Evolutionary conservation across 345 rosid species (phyloP).

Genomic region (Conringia planisiliqua): DNA sequence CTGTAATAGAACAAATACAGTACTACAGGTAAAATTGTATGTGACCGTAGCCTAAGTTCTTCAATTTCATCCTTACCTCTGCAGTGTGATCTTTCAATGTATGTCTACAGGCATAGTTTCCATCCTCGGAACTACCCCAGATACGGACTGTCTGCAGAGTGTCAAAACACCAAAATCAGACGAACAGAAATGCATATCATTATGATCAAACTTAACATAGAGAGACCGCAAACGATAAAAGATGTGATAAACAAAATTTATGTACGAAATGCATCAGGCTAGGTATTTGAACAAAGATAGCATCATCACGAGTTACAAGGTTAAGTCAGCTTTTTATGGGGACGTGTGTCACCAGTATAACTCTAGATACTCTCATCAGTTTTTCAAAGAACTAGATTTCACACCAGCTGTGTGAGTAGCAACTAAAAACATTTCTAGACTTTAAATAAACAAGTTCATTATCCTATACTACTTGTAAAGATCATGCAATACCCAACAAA

Average conservation of each 20-base stretch:
- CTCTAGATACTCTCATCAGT: not conserved
- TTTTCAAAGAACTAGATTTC: not conserved
- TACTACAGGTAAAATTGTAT: not conserved
- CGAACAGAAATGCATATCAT: not conserved
- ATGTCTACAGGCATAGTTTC: slow-evolving; percentile 72
- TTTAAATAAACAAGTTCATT: not conserved
- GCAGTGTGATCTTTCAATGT: slow-evolving; percentile 86
- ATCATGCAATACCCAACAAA: not conserved
- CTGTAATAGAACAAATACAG: not conserved
- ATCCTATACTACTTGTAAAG: not conserved
- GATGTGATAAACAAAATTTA: not conserved
- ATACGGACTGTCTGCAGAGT: slow-evolving; percentile 85
- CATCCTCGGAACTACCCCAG: slow-evolving; percentile 90
- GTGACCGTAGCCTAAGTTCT: not conserved
- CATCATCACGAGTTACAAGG: not conserved
- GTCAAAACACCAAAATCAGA: slow-evolving; percentile 3
- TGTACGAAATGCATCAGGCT: slow-evolving; percentile 2
- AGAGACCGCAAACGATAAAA: not conserved
- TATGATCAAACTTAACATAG: not conserved
- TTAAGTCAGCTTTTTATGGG: not conserved
- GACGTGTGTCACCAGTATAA: not conserved
- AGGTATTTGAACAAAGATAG: not conserved
- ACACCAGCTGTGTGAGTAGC: not conserved
- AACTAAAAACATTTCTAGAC: not conserved
- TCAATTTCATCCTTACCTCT: slow-evolving; percentile 53